phyloP scores from a whole-genome alignment of 1,139 yeast species.

The Debaryomyces coudertii region DNA sequence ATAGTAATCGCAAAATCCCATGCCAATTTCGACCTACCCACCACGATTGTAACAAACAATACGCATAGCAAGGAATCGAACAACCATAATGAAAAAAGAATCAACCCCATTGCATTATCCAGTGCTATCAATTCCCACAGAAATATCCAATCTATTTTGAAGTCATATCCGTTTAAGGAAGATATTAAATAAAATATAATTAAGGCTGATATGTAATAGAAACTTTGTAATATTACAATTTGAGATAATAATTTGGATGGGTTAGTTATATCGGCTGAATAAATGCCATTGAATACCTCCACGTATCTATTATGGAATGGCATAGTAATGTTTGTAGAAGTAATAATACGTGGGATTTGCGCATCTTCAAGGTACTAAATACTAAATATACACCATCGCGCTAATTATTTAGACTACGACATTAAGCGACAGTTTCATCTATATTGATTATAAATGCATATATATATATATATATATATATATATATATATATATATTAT shows the following conservation, averaged over 20 bases:
- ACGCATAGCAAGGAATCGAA: slow-evolving; percentile 78
- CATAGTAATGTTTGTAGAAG: slow-evolving; percentile 6
- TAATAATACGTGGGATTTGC: background rate
- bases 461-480: background rate
- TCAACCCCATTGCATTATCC: slow-evolving; percentile 81
- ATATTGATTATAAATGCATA: slow-evolving; percentile 4
- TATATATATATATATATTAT: background rate
- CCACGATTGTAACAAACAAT: slow-evolving; percentile 79
- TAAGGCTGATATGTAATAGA: slow-evolving; percentile 67
- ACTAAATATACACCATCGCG: background rate
- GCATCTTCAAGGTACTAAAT: background rate
- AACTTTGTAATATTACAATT: slow-evolving; percentile 63
- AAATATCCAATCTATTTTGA: slow-evolving; percentile 70
- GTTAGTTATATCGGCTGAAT: slow-evolving; percentile 35
- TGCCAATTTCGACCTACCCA: slow-evolving; percentile 90
- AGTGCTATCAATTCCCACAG: slow-evolving; percentile 77
- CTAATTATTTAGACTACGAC: background rate
- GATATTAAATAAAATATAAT: slow-evolving; percentile 60
- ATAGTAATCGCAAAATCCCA: slow-evolving; percentile 94
- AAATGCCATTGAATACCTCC: slow-evolving; percentile 28
- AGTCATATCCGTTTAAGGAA: slow-evolving; percentile 62
- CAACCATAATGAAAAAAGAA: slow-evolving; percentile 74
- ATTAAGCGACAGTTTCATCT: slow-evolving; percentile 2
- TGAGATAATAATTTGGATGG: slow-evolving; percentile 52
- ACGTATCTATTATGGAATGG: slow-evolving; percentile 27